phyloP scores from a whole-genome alignment of 2,329 filamentous ascomycete species.

The Phaeosphaeria sp. region DNA sequence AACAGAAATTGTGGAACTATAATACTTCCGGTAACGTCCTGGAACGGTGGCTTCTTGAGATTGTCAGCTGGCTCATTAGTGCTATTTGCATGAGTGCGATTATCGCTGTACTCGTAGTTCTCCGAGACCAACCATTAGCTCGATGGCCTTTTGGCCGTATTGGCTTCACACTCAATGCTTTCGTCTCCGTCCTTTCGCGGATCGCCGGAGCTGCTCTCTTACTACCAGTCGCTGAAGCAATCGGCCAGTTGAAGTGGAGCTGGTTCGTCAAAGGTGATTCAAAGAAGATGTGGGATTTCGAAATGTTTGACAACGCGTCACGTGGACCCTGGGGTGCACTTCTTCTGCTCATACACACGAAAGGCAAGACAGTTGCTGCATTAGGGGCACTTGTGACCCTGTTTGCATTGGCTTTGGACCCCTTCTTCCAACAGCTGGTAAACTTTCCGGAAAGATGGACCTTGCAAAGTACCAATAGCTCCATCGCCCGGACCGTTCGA shows the following conservation, averaged over 20 bases:
- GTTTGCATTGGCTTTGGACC: conserved; percentile 27
- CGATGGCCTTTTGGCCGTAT: conserved; percentile 18
- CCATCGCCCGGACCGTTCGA: conserved; percentile 11
- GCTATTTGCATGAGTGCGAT: conserved; percentile 31
- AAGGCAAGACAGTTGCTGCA: conserved; percentile 26
- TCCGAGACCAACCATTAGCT: conserved; percentile 6
- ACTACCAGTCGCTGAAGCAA: conserved; percentile 35
- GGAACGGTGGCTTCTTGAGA: conserved; percentile 33
- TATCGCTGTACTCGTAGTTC: conserved; percentile 16
- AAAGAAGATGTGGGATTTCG: conserved; percentile 44
- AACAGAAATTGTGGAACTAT: conserved; percentile 24
- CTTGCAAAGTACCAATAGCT: conserved; percentile 9
- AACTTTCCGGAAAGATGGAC: conserved; percentile 31
- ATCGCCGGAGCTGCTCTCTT: conserved; percentile 38
- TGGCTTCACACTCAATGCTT: conserved; percentile 33
- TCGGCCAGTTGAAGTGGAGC: conserved; percentile 46
- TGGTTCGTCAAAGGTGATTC: conserved; percentile 40
- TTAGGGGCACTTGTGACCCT: conserved; percentile 33
- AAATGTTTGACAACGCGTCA: conserved; percentile 44
- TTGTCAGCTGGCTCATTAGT: conserved; percentile 35
- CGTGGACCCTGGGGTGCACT: conserved; percentile 36
- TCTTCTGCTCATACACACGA: conserved; percentile 21
- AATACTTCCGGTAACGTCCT: conserved; percentile 22
- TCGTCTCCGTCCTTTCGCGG: conserved; percentile 34
- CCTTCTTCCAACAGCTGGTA: conserved; percentile 43